Percentiles rank a stretch among this genome's conserved stretches.
These are phyloP conservation scores for Trypanosoma melophagium DNA, from an alignment of 208 protist genomes.

Conservation along the genomic window DNA sequence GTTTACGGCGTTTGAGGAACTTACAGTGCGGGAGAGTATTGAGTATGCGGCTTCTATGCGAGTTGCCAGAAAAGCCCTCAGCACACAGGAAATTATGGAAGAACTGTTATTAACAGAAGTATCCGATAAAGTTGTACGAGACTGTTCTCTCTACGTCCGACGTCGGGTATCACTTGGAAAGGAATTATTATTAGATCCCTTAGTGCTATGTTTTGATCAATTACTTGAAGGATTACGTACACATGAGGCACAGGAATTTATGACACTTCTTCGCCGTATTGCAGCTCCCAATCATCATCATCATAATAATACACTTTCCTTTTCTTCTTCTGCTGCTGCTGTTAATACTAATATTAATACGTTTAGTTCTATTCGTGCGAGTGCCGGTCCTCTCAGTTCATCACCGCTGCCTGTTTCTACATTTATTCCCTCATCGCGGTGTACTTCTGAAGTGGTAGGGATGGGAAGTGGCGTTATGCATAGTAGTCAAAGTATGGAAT, in stretches of 20 bases:
- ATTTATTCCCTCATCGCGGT: too few species aligned
- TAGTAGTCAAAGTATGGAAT: too few species aligned
- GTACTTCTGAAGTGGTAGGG: too few species aligned
- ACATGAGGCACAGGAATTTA: constrained; percentile 62
- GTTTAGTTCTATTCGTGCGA: background rate
- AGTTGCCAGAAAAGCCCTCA: constrained; percentile 36
- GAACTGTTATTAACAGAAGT: constrained; percentile 37
- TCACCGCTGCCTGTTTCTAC: background rate
- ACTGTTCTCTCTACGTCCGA: constrained; percentile 50
- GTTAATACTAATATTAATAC: too few species aligned
- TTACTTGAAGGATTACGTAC: constrained; percentile 52
- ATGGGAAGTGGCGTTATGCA: too few species aligned
- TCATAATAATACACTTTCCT: too few species aligned
- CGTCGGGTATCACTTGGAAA: constrained; percentile 52
- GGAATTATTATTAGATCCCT: constrained; percentile 62
- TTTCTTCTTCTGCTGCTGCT: background rate
- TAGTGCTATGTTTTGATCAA: constrained; percentile 50
- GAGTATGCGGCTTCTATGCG: constrained; percentile 53
- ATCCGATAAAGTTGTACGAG: constrained; percentile 24
- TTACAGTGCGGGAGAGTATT: constrained; percentile 61
- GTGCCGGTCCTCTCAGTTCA: background rate
- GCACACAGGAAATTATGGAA: constrained; percentile 42
- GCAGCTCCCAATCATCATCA: constrained; percentile 11
- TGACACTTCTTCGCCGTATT: constrained; percentile 44
- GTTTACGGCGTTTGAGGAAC: constrained; percentile 35